Evolutionary conservation across 805 yeast species (phyloP), one percentile per base, ranked within the genome.

Genomic region (Maudiozyma barnettii): DNA sequence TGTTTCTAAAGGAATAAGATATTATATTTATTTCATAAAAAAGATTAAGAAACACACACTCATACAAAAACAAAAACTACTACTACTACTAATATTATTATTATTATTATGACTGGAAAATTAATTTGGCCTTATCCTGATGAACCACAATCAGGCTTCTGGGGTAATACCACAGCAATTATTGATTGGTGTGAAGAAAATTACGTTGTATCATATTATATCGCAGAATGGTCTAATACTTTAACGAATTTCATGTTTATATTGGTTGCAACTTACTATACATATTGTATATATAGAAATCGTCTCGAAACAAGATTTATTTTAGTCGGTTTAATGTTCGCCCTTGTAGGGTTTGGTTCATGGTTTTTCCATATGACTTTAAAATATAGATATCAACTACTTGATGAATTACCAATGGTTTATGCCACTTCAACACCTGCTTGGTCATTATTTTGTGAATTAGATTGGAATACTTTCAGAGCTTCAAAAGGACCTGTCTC

Each of bases 141-240:
- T 6, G 77, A 72, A 31, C 77, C 78, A 39, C 54, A 60, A n/a
- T 48, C 65, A 14, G 90, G 89, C 1, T 81, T 65, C 61, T 87
- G 96, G 96, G 93, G 93, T 1, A 68, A 71, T 5, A 84, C 85
- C 2, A 89, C 98, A 0, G 78, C 96, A 36, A 90, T 98, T n/a
- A 93, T 93, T 36, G 99, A 91, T 61, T 91, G 98, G 98, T 91
- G 99, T 67, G 99, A 91, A 60, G 98, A 93, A 65, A 91, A 91
- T 69, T 91, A 91, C 62, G 91, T 89, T 10, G 85, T 90, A 1
- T 76, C 91, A 12, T 76, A 76, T 12, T 93, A 85, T 59, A 74
- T 93, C 45, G 97, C 98, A 4, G 99, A 93, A 64, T 84, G 87
- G 48, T 75, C 91, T 49, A 93, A 93, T 61, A 86, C 97, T 2